phyloP scores from a whole-genome alignment of 23 red algal genomes.

The Chondrus crispus region DNA sequence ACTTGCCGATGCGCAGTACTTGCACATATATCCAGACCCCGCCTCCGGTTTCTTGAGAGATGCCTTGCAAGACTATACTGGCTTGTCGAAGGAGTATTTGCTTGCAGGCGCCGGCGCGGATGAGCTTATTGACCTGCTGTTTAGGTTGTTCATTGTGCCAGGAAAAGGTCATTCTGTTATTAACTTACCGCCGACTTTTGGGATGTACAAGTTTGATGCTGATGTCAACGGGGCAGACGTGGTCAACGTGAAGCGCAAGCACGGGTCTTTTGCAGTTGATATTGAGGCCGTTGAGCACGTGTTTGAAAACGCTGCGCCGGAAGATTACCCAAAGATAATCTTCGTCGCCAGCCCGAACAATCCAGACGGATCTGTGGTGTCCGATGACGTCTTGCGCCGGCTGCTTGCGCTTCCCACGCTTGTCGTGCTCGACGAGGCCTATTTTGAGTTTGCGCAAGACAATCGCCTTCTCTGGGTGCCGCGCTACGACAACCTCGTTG shows the following conservation, averaged over 20 bases:
- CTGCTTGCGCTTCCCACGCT: constrained; percentile 79
- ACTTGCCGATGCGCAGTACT: constrained; percentile 63
- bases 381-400: constrained; percentile 67
- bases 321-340: constrained; percentile 62
- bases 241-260: constrained; percentile 42
- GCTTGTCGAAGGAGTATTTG: constrained; percentile 63
- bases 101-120: constrained; percentile 92
- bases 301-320: constrained; percentile 26
- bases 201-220: constrained; percentile 98
- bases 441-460: constrained; percentile 86
- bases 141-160: constrained; percentile 81
- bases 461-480: constrained; percentile 58
- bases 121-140: constrained; percentile 96
- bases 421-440: constrained; percentile 97
- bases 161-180: constrained; percentile 62
- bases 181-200: constrained; percentile 96
- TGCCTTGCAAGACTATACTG: constrained; percentile 75
- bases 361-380: constrained; percentile 82
- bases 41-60: constrained; percentile 68
- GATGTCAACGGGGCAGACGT: constrained; percentile 85
- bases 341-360: constrained; percentile 98
- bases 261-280: constrained; percentile 52
- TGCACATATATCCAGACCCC: constrained; percentile 97
- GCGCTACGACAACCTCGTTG: constrained; percentile 78
- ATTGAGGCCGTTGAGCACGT: constrained; percentile 68